These are phyloP conservation scores for Sphagnum contortum DNA, from an alignment of 225 moss, liverwort and hornwort genomes.

Conservation along the genomic window DNA sequence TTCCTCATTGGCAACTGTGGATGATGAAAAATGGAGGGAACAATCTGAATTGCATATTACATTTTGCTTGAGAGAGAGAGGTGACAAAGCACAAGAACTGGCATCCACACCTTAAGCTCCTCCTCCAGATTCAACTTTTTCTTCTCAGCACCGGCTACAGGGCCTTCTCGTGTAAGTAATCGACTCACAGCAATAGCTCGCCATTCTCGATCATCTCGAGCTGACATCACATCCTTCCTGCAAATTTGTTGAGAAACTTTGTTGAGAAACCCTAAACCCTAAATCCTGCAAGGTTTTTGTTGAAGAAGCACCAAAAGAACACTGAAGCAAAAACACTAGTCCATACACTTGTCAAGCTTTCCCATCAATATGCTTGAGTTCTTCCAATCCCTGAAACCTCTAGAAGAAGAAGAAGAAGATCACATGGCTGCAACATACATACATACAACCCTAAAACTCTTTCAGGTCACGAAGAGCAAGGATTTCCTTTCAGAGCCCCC, in stretches of 20 bases:
- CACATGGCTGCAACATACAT: no score
- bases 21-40: neutral
- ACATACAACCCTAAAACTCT: no score
- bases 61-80: no score
- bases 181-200: conserved; percentile 53
- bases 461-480: no score
- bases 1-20: no score
- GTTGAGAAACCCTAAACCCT: neutral
- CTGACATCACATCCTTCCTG: conserved; percentile 76
- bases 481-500: no score
- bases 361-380: no score
- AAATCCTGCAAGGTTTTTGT: neutral
- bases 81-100: neutral
- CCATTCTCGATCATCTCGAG: conserved; percentile 91
- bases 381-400: no score
- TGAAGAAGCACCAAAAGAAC: no score
- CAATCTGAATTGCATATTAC: neutral
- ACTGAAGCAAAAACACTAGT: no score
- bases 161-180: conserved; percentile 74
- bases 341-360: no score
- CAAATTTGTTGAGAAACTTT: neutral
- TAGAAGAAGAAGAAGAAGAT: no score
- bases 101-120: conserved; percentile 55
- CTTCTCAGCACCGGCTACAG: conserved; percentile 45
- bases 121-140: conserved; percentile 72